phyloP scores from a whole-genome alignment of 2,329 filamentous ascomycete genomes.

The Aureobasidium zeae region DNA sequence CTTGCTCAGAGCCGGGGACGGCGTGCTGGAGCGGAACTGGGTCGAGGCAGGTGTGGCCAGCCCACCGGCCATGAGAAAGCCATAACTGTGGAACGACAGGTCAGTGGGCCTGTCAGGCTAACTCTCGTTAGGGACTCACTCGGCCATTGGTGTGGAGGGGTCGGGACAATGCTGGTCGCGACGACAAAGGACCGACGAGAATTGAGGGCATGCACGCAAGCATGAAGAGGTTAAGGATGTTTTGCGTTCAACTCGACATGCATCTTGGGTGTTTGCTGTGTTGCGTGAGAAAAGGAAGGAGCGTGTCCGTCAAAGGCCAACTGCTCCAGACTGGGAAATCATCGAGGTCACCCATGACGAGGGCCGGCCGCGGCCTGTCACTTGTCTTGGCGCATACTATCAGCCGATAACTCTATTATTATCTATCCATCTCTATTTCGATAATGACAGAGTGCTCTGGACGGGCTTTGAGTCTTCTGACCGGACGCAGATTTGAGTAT shows the following conservation, averaged over 20 bases:
- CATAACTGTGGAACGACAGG: not conserved
- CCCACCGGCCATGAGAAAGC: constrained; percentile 12
- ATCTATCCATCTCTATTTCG: too few species aligned
- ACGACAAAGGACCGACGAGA: constrained; percentile 13
- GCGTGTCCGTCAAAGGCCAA: not conserved
- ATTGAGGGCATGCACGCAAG: constrained; percentile 6
- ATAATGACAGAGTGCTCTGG: not conserved
- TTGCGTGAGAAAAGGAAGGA: not conserved
- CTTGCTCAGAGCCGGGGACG: constrained; percentile 8
- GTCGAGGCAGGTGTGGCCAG: constrained; percentile 13
- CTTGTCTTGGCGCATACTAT: too few species aligned
- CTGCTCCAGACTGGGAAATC: constrained; percentile 4
- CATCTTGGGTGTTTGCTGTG: not conserved
- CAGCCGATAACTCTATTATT: too few species aligned
- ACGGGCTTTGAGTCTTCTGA: too few species aligned
- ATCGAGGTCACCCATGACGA: constrained; percentile 10
- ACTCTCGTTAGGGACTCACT: constrained; percentile 1
- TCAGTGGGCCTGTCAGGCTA: too few species aligned
- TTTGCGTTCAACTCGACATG: not conserved
- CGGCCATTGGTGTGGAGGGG: constrained; percentile 2
- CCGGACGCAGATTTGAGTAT: too few species aligned
- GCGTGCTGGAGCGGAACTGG: constrained; percentile 3
- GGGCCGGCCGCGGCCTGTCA: too few species aligned
- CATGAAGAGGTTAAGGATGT: constrained; percentile 3
- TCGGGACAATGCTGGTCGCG: constrained; percentile 8